phyloP scores from a whole-genome alignment of 139 green algal genomes.

The Tetratostichococcus sp. region DNA sequence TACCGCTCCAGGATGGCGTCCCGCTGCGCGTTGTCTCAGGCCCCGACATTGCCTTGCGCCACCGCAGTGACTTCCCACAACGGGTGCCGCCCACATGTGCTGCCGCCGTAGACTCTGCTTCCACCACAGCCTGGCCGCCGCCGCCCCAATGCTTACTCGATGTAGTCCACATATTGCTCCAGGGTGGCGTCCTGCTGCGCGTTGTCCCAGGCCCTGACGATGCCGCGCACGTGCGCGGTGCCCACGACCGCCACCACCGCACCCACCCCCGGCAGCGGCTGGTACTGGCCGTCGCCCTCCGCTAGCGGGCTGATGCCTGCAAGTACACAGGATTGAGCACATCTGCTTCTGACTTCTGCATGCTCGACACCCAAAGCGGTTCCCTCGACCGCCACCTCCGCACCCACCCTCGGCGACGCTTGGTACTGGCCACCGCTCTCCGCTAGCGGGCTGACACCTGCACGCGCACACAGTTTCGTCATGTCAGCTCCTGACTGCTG shows the following conservation, averaged over 20 bases:
- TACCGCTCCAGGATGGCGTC: too few species aligned
- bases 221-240: constrained; percentile 78
- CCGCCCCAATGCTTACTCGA: too few species aligned
- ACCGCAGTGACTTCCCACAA: constrained; percentile 85
- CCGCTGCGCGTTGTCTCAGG: constrained; percentile 39
- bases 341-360: too few species aligned
- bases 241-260: constrained; percentile 79
- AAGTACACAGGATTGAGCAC: too few species aligned
- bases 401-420: constrained; percentile 12
- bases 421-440: constrained; percentile 52
- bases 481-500: too few species aligned
- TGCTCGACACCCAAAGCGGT: constrained; percentile 50
- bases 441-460: constrained; percentile 37
- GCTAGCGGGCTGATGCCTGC: constrained; percentile 37
- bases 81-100: too few species aligned
- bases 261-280: constrained; percentile 14
- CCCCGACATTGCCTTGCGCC: constrained; percentile 66
- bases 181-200: neutral
- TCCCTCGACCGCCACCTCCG: constrained; percentile 78
- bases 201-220: constrained; percentile 50
- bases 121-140: too few species aligned
- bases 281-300: constrained; percentile 51
- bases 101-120: too few species aligned
- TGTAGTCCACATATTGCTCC: too few species aligned
- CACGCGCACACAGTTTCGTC: too few species aligned